Percentiles rank a stretch among this genome's conserved stretches.
Evolutionary conservation across 2,329 filamentous ascomycete genomes (phyloP).

Genomic region (Mycosphaerella sp.): DNA sequence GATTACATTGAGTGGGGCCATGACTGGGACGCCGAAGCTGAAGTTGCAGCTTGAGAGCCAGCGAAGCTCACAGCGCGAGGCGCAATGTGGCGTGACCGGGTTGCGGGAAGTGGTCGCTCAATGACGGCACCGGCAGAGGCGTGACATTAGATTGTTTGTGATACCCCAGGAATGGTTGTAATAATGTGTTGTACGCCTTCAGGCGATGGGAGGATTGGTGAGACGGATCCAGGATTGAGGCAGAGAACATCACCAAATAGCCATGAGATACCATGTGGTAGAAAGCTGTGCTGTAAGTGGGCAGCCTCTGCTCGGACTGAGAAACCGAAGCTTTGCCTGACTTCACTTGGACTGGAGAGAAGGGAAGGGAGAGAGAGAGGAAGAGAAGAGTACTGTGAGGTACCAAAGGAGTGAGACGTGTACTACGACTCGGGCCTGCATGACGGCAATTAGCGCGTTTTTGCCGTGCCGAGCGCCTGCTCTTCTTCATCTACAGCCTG

Average conservation of each 20-base stretch:
- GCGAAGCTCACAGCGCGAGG: neutral
- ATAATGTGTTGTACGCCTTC: neutral
- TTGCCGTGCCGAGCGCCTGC: neutral
- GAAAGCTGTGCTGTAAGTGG: no score
- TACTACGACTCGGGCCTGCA: no score
- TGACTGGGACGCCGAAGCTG: neutral
- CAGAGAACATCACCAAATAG: neutral
- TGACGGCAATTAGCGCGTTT: neutral
- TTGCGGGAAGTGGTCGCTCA: no score
- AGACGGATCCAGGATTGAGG: neutral
- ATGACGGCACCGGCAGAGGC: no score
- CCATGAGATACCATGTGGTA: no score
- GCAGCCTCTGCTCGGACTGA: no score
- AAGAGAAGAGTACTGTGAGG: no score
- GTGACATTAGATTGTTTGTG: neutral
- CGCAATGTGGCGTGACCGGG: neutral
- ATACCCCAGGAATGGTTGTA: neutral
- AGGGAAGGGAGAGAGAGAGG: no score
- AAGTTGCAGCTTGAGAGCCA: neutral
- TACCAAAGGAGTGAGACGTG: no score
- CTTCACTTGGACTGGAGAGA: no score
- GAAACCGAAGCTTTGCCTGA: no score
- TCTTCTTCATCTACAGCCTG: neutral
- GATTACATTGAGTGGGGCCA: constrained; percentile 3
- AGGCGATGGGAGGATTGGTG: neutral